Evolutionary conservation across 768 basidiomycete genomes (phyloP), one percentile per base, ranked within the genome.

Genomic region (Serendipita vermifera): DNA sequence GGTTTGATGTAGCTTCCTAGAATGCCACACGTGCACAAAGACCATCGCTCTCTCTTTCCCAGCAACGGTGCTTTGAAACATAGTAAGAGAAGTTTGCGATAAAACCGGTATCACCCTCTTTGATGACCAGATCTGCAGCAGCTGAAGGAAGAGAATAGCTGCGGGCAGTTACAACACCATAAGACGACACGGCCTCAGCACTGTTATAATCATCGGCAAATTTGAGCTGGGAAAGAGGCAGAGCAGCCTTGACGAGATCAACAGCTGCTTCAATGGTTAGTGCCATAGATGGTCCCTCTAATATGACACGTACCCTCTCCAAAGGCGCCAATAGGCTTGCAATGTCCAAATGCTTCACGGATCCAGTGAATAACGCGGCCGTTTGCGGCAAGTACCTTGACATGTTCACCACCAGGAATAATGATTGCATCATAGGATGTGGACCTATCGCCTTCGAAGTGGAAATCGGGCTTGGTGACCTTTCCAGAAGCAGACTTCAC

Each of bases 311-410:
- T 38, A 78, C 82, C 82, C 65, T 79, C 75, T 7, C 88, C 90
- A 41, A 83, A 72, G 1, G 81, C 87, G 2, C 80, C 85, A 57
- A 94, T 86, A 15, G 83, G 66, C 71, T 92, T 92, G 69, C 80
- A 83, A 67, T 92, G 90, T 20, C 84, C 84, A 68, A 86, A 92
- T 2, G 87, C 82, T 68, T 92, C 89, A 40, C 85, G 77, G 2
- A 85, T 77, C 75, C 83, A 89, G 65, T 93, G 87, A n/a, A 88
- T 69, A 5, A 75, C 75, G 17, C 89, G 77, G 3, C 89, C 91
- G 48, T 76, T 78, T 61, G 73, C 72, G 5, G 71, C 64, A 33
- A 90, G 73, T 29, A 73, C 64, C 64, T 78, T 75, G n/a, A 72
- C 75, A 64, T 82, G 81, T 32, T 73, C 70, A 6, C 70, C 70